These are phyloP conservation scores for Fusarium subglutinans DNA, from an alignment of 2,329 filamentous ascomycete species.

Conservation along the genomic window DNA sequence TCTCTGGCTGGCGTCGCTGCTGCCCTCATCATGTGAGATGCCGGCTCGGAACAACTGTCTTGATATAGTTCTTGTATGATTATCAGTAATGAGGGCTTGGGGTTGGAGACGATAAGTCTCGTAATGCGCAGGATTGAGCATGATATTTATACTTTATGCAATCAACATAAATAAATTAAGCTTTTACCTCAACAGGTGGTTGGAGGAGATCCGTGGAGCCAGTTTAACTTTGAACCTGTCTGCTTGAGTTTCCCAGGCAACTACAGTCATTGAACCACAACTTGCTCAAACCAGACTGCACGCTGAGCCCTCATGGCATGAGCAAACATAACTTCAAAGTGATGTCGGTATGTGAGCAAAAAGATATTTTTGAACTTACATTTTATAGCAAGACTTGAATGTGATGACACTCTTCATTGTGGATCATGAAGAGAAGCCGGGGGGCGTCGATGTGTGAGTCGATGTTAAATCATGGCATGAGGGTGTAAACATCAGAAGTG, in stretches of 20 bases:
- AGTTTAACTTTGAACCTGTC: not conserved
- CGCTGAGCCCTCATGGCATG: not conserved
- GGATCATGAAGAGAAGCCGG: not conserved
- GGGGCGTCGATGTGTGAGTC: no score
- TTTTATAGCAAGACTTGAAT: no score
- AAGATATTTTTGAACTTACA: not conserved
- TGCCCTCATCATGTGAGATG: not conserved
- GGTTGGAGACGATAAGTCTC: not conserved
- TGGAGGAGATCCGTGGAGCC: rapidly evolving
- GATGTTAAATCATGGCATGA: no score
- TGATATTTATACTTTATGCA: not conserved
- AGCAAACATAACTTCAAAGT: not conserved
- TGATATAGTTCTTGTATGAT: not conserved
- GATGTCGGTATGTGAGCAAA: rapidly evolving
- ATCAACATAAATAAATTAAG: not conserved
- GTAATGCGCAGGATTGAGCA: not conserved
- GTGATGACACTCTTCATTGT: not conserved
- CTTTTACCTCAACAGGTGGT: rapidly evolving
- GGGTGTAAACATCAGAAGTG: no score
- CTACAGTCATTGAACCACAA: not conserved
- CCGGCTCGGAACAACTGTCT: not conserved
- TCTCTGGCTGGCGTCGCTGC: not conserved
- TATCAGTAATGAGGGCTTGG: not conserved
- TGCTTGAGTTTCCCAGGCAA: not conserved
- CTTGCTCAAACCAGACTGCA: not conserved